Evolutionary conservation across 2,329 filamentous ascomycete species (phyloP).

Genomic region (Fulvia fulva): DNA sequence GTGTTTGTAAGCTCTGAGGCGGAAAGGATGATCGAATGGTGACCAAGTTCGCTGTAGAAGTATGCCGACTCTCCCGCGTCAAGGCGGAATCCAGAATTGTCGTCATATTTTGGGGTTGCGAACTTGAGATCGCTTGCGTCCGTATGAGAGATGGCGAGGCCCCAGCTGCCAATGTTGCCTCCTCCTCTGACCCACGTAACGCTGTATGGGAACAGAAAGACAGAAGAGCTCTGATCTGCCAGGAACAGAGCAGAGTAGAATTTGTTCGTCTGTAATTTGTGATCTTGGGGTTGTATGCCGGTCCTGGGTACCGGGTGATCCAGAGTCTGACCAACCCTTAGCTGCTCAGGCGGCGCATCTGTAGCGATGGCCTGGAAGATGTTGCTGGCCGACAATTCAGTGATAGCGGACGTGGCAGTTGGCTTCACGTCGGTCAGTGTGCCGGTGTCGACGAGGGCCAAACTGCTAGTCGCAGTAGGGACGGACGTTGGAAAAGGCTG

Average conservation of each 20-base stretch:
- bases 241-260: constrained; percentile 71
- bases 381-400: constrained; percentile 25
- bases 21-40: constrained; percentile 76
- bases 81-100: constrained; percentile 26
- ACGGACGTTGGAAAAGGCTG: constrained; percentile 31
- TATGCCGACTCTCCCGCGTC: constrained; percentile 56
- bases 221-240: constrained; percentile 62
- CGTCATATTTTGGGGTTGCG: constrained; percentile 29
- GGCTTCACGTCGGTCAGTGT: constrained; percentile 23
- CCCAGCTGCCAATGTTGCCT: constrained; percentile 64
- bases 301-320: constrained; percentile 41
- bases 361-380: constrained; percentile 42
- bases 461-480: constrained; percentile 19
- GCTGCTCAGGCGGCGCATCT: constrained; percentile 39
- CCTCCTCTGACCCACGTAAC: constrained; percentile 44
- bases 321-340: constrained; percentile 34
- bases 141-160: constrained; percentile 71
- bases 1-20: constrained; percentile 65
- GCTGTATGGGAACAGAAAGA: constrained; percentile 65
- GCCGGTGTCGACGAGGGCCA: constrained; percentile 31
- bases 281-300: constrained; percentile 37
- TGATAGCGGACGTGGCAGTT: constrained; percentile 24
- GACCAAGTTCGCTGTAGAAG: constrained; percentile 76
- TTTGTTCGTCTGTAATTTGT: constrained; percentile 67
- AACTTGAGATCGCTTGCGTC: constrained; percentile 59